Conservation (phyloP, 1,139 yeast genomes). For the Blastobotrys raffinosifermentans region DNA sequence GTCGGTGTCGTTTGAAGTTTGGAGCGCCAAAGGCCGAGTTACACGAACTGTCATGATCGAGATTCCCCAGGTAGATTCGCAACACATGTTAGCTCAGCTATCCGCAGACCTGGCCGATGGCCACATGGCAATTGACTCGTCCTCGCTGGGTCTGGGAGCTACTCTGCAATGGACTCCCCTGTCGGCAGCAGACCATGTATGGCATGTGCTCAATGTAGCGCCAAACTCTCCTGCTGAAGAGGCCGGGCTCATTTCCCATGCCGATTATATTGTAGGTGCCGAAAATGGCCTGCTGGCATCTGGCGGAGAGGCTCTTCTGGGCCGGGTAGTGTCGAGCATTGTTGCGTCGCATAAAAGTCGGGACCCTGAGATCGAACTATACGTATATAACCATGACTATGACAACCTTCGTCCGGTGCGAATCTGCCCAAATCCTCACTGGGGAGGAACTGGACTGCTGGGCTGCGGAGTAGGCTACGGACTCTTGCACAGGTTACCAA, state of each 20-base stretch:
- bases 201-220: slow-evolving; percentile 76
- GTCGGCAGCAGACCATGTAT: slow-evolving; percentile 71
- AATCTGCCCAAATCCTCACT: slow-evolving; percentile 53
- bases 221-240: slow-evolving; percentile 77
- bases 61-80: slow-evolving; percentile 30
- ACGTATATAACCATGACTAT: slow-evolving; percentile 83
- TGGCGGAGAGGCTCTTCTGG: slow-evolving; percentile 80
- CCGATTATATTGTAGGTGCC: slow-evolving; percentile 88
- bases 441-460: slow-evolving; percentile 70
- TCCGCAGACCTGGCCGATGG: neutral
- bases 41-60: slow-evolving; percentile 48
- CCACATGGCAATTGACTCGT: slow-evolving; percentile 9
- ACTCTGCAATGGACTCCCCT: slow-evolving; percentile 74
- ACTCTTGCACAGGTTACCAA: slow-evolving; percentile 75
- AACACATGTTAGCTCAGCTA: neutral
- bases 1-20: slow-evolving; percentile 55
- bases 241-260: slow-evolving; percentile 77
- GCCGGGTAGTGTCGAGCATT: slow-evolving; percentile 48
- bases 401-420: slow-evolving; percentile 84
- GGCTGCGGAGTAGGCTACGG: slow-evolving; percentile 98
- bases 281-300: slow-evolving; percentile 74
- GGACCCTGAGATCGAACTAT: slow-evolving; percentile 42
- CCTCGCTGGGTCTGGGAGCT: slow-evolving; percentile 47
- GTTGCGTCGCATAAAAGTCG: slow-evolving; percentile 18
- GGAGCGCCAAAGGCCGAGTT: slow-evolving; percentile 87